These are phyloP conservation scores for Mycena albidolilacea DNA, from an alignment of 768 basidiomycete species.

Conservation along the genomic window DNA sequence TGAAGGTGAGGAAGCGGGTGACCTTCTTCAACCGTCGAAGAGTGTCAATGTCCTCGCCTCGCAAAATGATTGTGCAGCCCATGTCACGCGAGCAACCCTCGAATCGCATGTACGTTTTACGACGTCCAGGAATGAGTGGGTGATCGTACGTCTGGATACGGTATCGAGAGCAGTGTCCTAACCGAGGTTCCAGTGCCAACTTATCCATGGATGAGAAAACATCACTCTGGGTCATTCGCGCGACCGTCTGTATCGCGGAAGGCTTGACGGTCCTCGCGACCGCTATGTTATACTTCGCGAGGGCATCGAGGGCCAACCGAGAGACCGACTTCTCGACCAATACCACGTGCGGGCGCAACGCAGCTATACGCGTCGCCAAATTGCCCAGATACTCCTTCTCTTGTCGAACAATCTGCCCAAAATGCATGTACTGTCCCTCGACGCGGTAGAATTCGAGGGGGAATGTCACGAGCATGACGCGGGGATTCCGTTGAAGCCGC, in stretches of 20 bases:
- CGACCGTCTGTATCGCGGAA: conserved; percentile 87
- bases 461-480: conserved; percentile 97
- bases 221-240: conserved; percentile 96
- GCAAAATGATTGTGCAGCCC: conserved; percentile 94
- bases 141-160: conserved; percentile 96
- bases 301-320: conserved; percentile 88
- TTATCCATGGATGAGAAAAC: conserved; percentile 97
- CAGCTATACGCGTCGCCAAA: conserved; percentile 90
- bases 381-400: conserved; percentile 95
- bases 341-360: conserved; percentile 91
- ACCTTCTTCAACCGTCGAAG: conserved; percentile 92
- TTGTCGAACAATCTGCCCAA: conserved; percentile 91
- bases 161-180: conserved; percentile 91
- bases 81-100: conserved; percentile 95
- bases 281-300: conserved; percentile 88
- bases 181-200: conserved; percentile 87
- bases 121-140: conserved; percentile 89
- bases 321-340: conserved; percentile 95
- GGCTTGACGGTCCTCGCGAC: conserved; percentile 93
- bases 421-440: conserved; percentile 93
- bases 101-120: conserved; percentile 98
- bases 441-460: conserved; percentile 94
- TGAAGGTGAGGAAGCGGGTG: conserved; percentile 91
- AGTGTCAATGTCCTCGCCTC: conserved; percentile 88
- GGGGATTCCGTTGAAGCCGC: conserved; percentile 84